Percentiles rank a stretch among this genome's conserved stretches.
These are phyloP conservation scores for Colletotrichum abscissum DNA, from an alignment of 2,329 filamentous ascomycete genomes.

Conservation along the genomic window DNA sequence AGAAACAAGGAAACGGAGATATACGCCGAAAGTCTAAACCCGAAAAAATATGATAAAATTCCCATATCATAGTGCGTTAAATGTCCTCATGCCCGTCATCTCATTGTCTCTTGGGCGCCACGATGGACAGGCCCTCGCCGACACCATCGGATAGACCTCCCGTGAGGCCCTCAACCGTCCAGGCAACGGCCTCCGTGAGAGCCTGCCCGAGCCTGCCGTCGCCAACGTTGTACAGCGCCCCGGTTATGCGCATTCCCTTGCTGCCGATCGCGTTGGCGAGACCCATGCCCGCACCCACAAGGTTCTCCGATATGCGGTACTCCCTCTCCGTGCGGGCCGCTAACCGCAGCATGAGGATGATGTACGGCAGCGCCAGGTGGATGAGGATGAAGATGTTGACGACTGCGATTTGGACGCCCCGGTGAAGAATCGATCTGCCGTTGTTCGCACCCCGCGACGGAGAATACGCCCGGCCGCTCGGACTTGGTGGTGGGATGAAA, in stretches of 20 bases:
- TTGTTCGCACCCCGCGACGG: conserved; percentile 37
- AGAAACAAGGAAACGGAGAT: conserved; percentile 4
- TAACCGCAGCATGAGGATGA: conserved; percentile 63
- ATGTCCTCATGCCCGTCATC: neutral
- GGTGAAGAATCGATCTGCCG: conserved; percentile 64
- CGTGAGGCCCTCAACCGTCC: conserved; percentile 72
- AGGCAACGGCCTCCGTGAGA: conserved; percentile 66
- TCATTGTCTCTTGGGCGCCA: conserved; percentile 30
- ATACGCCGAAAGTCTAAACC: conserved; percentile 26
- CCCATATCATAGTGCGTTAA: neutral
- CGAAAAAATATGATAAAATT: neutral
- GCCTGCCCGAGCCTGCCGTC: conserved; percentile 73
- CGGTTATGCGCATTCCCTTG: conserved; percentile 61
- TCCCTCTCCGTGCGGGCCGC: conserved; percentile 73
- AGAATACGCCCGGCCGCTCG: conserved; percentile 39
- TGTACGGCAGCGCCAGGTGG: conserved; percentile 71
- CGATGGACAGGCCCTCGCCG: conserved; percentile 47
- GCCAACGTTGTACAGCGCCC: conserved; percentile 68
- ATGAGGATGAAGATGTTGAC: conserved; percentile 69
- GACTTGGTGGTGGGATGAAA: conserved; percentile 34
- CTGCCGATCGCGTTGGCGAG: conserved; percentile 65
- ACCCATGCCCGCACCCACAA: conserved; percentile 63
- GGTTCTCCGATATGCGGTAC: conserved; percentile 71
- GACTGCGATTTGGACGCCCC: conserved; percentile 65
- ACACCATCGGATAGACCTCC: conserved; percentile 76